Evolutionary conservation across 1,139 yeast genomes (phyloP), one percentile per base, ranked within the genome.

Genomic region (Sugiyamaella grinbergsii): DNA sequence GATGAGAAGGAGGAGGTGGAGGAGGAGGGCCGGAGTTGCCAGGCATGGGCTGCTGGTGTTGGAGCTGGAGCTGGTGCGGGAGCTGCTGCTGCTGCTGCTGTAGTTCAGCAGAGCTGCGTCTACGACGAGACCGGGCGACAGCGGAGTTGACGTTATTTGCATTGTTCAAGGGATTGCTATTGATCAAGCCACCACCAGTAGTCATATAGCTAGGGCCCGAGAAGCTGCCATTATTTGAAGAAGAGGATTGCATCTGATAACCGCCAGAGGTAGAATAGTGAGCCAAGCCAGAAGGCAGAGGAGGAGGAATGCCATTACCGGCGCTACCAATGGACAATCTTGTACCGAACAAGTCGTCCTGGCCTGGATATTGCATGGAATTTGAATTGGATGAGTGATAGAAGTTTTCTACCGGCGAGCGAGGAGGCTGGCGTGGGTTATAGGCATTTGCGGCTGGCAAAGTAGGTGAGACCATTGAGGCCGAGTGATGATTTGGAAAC

Each of bases 351-450:
- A 43, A 36, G 13, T 43, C 47, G 8, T 43, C 47, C 15, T 43
- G 47, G n/a, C 5, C 42, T 13, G 49, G 42, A 29, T 37, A 45
- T 15, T 45, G 49, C 31, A 29, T 22, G 4, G 37, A 32, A 19
- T 33, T 26, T 6, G 42, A 24, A 38, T 37, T 38, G 6, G 42
- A 43, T 2, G 53, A 20, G 19, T 37, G 45, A 19, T 51, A 51
- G 36, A 47, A 51, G 36, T 39, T 47, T 34, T 50, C 53, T 11
- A 50, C 50, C 3, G 53, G 53, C 10, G 51, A 51, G 5, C 54
- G 45, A 10, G 54, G 54, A 31, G 53, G 53, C 24, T 51, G 50
- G 11, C 54, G 51, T 13, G 50, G 50, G 19, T 50, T 37, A 20
- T 41, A 50, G 24, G 45, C 24, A 36, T 43, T 31, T 15, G 41